Conservation (phyloP, 352 stramenopile species). For the Globisporangium barbulae region DNA sequence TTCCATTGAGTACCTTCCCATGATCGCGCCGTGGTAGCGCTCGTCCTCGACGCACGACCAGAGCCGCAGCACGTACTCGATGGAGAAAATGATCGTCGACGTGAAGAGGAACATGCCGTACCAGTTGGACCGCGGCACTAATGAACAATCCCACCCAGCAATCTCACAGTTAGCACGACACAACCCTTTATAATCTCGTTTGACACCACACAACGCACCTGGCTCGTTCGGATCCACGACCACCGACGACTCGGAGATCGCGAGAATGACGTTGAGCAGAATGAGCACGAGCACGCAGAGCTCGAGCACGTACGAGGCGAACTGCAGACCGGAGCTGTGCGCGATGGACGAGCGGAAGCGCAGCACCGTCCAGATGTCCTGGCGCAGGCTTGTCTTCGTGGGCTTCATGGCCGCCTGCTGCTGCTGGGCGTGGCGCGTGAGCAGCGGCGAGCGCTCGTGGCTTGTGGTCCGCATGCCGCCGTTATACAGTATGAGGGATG, state of each 20-base stretch:
- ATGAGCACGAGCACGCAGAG: conserved; percentile 52
- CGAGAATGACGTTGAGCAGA: conserved; percentile 55
- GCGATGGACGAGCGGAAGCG: conserved; percentile 48
- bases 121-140: conserved; percentile 25
- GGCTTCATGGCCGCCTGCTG: neutral
- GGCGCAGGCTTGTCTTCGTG: conserved; percentile 23
- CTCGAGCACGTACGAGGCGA: conserved; percentile 53
- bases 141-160: neutral
- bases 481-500: neutral
- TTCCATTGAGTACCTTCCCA: conserved; percentile 26
- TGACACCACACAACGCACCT: conserved; percentile 3
- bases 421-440: neutral
- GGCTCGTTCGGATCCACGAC: conserved; percentile 10
- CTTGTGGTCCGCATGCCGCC: neutral
- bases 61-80: conserved; percentile 53
- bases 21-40: conserved; percentile 32
- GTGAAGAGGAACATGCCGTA: conserved; percentile 44
- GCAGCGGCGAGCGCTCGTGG: conserved; percentile 9
- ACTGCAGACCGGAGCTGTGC: conserved; percentile 38
- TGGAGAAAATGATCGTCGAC: conserved; percentile 57
- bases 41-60: conserved; percentile 68
- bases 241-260: conserved; percentile 39
- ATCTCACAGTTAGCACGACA: neutral
- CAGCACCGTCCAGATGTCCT: conserved; percentile 60
- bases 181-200: neutral